phyloP scores from a whole-genome alignment of 163 green algal species.

The Chlamydomonas reinhardtii region DNA sequence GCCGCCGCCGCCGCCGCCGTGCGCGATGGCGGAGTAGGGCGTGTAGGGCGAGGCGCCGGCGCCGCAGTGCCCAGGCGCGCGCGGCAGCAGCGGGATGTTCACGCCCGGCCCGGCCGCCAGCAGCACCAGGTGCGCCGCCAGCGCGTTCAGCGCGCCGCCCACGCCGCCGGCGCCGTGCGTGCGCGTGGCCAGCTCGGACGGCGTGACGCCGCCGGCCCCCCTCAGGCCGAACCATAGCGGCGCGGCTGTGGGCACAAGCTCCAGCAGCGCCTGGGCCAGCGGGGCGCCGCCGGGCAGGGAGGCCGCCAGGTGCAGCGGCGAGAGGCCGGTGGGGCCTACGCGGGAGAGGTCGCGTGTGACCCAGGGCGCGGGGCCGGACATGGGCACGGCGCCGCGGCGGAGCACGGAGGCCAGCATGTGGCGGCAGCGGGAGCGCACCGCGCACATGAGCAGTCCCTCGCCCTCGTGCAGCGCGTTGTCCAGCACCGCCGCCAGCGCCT shows the following conservation, averaged over 20 bases:
- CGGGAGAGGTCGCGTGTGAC: not conserved
- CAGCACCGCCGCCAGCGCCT: not conserved
- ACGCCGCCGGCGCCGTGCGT: not conserved
- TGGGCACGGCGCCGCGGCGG: not conserved
- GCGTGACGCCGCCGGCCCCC: not conserved
- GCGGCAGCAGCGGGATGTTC: not conserved
- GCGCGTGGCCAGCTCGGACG: conserved; percentile 6
- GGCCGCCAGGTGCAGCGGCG: conserved; percentile 38
- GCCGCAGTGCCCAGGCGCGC: no score
- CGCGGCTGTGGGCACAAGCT: not conserved
- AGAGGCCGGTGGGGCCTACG: conserved; percentile 7
- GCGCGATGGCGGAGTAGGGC: no score
- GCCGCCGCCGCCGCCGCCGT: no score
- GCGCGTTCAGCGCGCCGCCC: not conserved
- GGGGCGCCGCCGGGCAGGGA: not conserved
- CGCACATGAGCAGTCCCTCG: conserved; percentile 22
- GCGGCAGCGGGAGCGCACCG: conserved; percentile 5
- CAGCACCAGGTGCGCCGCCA: not conserved
- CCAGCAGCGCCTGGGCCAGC: not conserved
- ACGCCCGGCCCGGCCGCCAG: no score
- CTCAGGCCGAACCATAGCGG: conserved; percentile 6
- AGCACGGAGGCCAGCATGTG: conserved; percentile 25
- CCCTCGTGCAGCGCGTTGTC: conserved; percentile 26
- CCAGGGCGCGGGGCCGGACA: not conserved
- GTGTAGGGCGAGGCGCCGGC: not conserved